phyloP scores from a whole-genome alignment of 2,329 filamentous ascomycete species.

The Aspergillus neotritici region DNA sequence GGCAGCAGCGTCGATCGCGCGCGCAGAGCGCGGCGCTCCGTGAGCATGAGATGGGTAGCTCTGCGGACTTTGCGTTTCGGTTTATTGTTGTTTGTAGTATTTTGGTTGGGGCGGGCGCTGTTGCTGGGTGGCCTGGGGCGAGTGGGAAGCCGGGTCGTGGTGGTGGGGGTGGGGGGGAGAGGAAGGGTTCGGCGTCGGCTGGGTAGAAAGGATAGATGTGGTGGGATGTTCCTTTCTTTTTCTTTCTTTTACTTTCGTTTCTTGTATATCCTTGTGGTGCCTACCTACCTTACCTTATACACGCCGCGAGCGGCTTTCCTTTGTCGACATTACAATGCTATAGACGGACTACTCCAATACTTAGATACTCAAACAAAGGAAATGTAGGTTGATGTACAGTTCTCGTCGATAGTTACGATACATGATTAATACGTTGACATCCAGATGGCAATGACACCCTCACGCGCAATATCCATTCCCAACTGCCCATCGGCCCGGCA shows the following conservation, averaged over 20 bases:
- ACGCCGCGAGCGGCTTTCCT: background rate
- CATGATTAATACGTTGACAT: slow-evolving; percentile 23
- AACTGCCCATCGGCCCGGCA: background rate
- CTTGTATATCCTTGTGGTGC: too few relatives aligned
- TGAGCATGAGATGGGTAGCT: slow-evolving; percentile 19
- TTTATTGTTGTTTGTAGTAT: slow-evolving; percentile 39
- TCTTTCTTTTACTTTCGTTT: too few relatives aligned
- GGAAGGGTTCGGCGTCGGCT: background rate
- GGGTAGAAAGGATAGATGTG: too few relatives aligned
- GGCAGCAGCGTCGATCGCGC: slow-evolving; percentile 39
- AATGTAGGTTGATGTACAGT: slow-evolving; percentile 34
- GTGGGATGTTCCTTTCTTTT: too few relatives aligned
- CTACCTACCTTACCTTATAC: background rate
- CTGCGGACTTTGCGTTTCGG: slow-evolving; percentile 27
- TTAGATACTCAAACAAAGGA: slow-evolving; percentile 21
- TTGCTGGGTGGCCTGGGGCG: slow-evolving; percentile 22
- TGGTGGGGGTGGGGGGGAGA: background rate
- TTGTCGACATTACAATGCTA: background rate
- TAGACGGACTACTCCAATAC: background rate
- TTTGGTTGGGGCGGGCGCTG: slow-evolving; percentile 26
- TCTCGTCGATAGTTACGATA: slow-evolving; percentile 25
- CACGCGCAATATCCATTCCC: slow-evolving; percentile 4
- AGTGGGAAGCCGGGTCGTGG: slow-evolving; percentile 3
- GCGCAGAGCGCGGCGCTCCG: slow-evolving; percentile 32
- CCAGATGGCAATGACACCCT: slow-evolving; percentile 10